Evolutionary conservation across 176 grass and related monocot genomes (phyloP), one percentile per base, ranked within the genome.

Genomic region (Musa troglodytarum): DNA sequence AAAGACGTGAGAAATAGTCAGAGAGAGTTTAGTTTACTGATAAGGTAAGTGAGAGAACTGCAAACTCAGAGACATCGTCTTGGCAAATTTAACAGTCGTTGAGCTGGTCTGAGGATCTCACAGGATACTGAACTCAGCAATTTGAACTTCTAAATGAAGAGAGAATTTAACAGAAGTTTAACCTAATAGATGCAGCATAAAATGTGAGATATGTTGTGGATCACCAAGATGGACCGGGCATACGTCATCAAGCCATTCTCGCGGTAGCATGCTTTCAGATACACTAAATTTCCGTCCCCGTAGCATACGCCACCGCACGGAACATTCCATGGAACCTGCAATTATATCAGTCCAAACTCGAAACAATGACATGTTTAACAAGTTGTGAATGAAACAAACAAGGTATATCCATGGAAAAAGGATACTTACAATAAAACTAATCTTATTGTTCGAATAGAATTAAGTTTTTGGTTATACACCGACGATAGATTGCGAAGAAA

Each of bases 181-280:
- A 63, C 22, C 29, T 2, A 13, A 70, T 51, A 73, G 20, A 55
- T 12, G 11, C 24, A 2, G 5, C n/a, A 28, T 16, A 28, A 23
- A 49, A 78, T 53, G 81, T 96, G 92, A 70, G 92, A 86, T 50
- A 96, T 89, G 81, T 92, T 96, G 68, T 96, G 92, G 79, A 96
- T 96, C 81, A 96, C 89, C 25, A 96, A 82, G 69, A 92, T 73
- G 77, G 92, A 96, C 11, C 92, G 84, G 50, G 85, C 26, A 86
- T 81, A 96, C 34, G 80, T 85, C 92, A 96, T 96, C 76, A 89
- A 72, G 61, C 92, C 89, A 76, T 96, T 96, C 80, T 96, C 89
- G 64, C 92, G 89, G 72, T 96, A 96, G 63, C 89, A 96, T 26
- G 89, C 92, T 72, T 96, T 96, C 3, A 96, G 78, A 89, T 96